Conservation (phyloP, 345 rosid species). For the Citrus glauca region DNA sequence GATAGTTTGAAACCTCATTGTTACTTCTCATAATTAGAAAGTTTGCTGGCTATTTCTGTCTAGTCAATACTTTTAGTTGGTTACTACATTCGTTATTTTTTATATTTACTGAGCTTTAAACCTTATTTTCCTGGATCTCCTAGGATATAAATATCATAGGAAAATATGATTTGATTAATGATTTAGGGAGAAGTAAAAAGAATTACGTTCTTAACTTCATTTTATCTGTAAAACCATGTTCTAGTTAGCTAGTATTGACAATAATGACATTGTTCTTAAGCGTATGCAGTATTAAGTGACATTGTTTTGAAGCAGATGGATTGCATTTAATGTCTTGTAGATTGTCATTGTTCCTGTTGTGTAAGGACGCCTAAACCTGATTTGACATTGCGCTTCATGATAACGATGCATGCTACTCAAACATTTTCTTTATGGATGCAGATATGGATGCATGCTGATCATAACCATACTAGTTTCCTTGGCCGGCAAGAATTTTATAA, state of each 20-base stretch:
- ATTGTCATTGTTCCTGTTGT: not conserved
- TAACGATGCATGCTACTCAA: constrained; percentile 5
- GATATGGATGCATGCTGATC: constrained; percentile 93
- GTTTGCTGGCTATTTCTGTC: not conserved
- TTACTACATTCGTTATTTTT: not conserved
- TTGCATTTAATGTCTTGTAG: not conserved
- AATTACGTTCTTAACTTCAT: not conserved
- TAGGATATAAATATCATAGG: not conserved
- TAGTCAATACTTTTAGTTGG: not conserved
- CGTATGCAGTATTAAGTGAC: too few relatives aligned
- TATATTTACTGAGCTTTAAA: not conserved
- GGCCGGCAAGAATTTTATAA: constrained; percentile 81
- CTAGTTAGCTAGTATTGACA: not conserved
- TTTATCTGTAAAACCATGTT: not conserved
- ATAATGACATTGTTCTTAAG: not conserved
- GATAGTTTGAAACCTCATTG: not conserved
- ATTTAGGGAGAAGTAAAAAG: not conserved
- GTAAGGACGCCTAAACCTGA: not conserved
- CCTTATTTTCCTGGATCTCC: not conserved
- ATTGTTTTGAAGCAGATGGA: not conserved
- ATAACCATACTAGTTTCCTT: constrained; percentile 68
- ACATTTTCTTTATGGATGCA: constrained; percentile 30
- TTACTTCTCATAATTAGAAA: not conserved
- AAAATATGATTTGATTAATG: not conserved
- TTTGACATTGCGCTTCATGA: not conserved